Conservation (phyloP, 1,284 basidiomycete genomes). For the Erythrobasidium hasegawianum region DNA sequence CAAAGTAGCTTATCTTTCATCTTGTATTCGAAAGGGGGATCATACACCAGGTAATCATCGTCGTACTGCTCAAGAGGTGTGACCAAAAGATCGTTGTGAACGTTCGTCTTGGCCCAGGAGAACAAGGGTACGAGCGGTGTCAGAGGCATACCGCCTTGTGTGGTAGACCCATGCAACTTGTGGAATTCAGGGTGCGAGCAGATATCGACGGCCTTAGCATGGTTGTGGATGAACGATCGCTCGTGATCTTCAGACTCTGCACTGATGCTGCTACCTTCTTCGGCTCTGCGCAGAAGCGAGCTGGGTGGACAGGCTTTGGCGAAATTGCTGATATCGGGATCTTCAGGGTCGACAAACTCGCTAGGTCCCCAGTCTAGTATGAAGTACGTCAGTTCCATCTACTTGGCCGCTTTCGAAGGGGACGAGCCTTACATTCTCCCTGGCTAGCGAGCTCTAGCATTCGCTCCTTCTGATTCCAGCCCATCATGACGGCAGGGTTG, state of each 20-base stretch:
- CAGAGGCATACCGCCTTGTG: slow-evolving; percentile 40
- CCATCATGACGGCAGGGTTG: slow-evolving; percentile 53
- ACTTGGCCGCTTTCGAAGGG: no score
- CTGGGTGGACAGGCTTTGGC: slow-evolving; percentile 42
- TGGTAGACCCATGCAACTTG: slow-evolving; percentile 46
- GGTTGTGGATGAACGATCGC: slow-evolving; percentile 46
- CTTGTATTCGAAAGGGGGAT: slow-evolving; percentile 44
- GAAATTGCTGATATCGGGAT: slow-evolving; percentile 32
- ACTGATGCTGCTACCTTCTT: slow-evolving; percentile 36
- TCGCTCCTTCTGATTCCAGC: slow-evolving; percentile 49
- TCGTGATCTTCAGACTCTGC: slow-evolving; percentile 4
- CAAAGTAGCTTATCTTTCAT: slow-evolving; percentile 40
- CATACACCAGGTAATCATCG: slow-evolving; percentile 46
- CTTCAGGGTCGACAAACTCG: slow-evolving; percentile 34
- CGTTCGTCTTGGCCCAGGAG: slow-evolving; percentile 47
- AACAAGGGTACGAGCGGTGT: slow-evolving; percentile 46
- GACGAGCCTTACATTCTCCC: slow-evolving; percentile 49
- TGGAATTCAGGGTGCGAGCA: slow-evolving; percentile 47
- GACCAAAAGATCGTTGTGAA: slow-evolving; percentile 47
- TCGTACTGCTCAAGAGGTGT: slow-evolving; percentile 48
- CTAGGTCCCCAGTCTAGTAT: slow-evolving; percentile 30
- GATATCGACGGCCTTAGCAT: slow-evolving; percentile 44
- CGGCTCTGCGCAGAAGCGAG: slow-evolving; percentile 42
- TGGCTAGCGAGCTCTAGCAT: slow-evolving; percentile 50
- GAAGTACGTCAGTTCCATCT: not conserved